A percentile compares a stretch with the other conserved stretches of the same genome.
Evolutionary conservation across 257 asterid species (phyloP).

Genomic region (Solanum virginianum): DNA sequence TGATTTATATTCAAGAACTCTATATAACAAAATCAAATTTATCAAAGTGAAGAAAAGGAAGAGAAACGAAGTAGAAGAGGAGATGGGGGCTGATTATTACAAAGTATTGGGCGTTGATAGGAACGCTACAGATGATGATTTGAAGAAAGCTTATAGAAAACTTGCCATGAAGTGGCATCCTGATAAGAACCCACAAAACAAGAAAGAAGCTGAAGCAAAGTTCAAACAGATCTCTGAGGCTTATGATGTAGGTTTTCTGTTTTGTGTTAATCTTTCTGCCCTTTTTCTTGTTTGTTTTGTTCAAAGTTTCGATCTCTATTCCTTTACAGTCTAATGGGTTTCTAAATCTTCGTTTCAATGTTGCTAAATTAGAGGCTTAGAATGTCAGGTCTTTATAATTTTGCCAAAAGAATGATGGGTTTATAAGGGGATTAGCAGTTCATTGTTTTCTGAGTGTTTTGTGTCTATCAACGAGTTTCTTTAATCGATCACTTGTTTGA

Average conservation of each 20-base stretch:
- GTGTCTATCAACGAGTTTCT: neutral
- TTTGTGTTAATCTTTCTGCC: neutral
- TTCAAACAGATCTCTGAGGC: slow-evolving; percentile 38
- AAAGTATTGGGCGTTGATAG: slow-evolving; percentile 24
- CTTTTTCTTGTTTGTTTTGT: neutral
- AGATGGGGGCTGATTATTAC: slow-evolving; percentile 35
- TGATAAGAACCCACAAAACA: slow-evolving; percentile 29
- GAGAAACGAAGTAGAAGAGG: slow-evolving; percentile 1
- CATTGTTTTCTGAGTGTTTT: neutral
- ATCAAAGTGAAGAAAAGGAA: slow-evolving; percentile 14
- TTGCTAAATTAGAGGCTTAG: neutral
- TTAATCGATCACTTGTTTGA: neutral
- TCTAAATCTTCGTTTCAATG: neutral
- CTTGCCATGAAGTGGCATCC: slow-evolving; percentile 44
- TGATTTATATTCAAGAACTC: neutral
- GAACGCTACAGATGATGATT: slow-evolving; percentile 21
- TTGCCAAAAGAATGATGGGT: neutral
- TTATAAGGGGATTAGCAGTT: neutral
- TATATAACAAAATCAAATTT: neutral
- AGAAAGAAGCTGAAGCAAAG: slow-evolving; percentile 32
- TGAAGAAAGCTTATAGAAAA: slow-evolving; percentile 35
- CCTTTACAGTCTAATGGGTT: neutral
- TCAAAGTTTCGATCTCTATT: neutral
- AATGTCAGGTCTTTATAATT: neutral
- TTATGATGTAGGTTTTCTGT: slow-evolving; percentile 13